A percentile compares a stretch with the other conserved stretches of the same genome.
Evolutionary conservation across 176 grass and related monocot species (phyloP).

Genomic region (Echinochloa phyllopogon): DNA sequence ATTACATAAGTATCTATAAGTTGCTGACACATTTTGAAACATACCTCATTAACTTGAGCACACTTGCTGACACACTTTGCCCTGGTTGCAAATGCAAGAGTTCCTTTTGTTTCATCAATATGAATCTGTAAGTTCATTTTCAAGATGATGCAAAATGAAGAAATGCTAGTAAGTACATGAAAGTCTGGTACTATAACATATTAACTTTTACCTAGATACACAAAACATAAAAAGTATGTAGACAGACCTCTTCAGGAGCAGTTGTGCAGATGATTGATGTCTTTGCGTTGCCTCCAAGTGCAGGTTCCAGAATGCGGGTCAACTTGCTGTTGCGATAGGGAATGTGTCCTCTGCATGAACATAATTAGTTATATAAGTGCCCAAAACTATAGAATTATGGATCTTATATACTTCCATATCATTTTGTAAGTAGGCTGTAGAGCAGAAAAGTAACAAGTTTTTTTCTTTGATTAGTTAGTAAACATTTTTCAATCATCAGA

Average conservation of each 20-base stretch:
- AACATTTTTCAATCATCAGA: constrained; percentile 9
- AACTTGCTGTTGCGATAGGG: constrained; percentile 97
- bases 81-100: constrained; percentile 92
- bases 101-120: constrained; percentile 88
- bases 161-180: neutral
- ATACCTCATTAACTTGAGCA: constrained; percentile 95
- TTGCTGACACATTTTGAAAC: neutral
- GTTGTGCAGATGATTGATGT: constrained; percentile 91
- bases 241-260: constrained; percentile 84
- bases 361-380: constrained; percentile 22
- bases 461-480: neutral
- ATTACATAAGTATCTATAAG: neutral
- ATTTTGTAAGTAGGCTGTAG: neutral
- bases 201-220: too few relatives aligned
- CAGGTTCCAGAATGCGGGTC: constrained; percentile 86
- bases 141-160: neutral
- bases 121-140: constrained; percentile 57
- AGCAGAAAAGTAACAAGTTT: neutral
- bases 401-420: neutral
- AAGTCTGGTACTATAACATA: too few relatives aligned
- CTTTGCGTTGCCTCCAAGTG: constrained; percentile 97
- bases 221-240: neutral
- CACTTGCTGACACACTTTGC: constrained; percentile 94
- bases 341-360: constrained; percentile 83
- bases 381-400: neutral